These are phyloP conservation scores for Gaeumannomyces tritici DNA, from an alignment of 2,329 filamentous ascomycete species.

Conservation along the genomic window DNA sequence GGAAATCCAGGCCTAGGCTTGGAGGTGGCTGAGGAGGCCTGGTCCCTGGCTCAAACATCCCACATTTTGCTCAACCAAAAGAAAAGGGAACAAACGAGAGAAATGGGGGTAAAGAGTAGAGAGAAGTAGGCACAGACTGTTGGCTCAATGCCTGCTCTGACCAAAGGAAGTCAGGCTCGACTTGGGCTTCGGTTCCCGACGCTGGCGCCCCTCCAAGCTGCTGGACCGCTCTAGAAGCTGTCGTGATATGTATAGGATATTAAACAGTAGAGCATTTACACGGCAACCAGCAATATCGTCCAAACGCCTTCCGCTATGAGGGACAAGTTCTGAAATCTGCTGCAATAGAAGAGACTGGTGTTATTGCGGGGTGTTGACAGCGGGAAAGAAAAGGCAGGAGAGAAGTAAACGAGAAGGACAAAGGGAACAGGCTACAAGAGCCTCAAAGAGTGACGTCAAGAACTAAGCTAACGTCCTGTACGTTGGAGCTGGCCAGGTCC, in stretches of 20 bases:
- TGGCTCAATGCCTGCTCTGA: not conserved
- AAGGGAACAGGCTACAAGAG: constrained; percentile 14
- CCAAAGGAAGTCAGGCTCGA: not conserved
- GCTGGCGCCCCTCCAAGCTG: not conserved
- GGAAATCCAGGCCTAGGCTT: not conserved
- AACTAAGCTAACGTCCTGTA: constrained; percentile 93
- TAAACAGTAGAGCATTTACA: constrained; percentile 8
- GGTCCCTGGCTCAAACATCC: not conserved
- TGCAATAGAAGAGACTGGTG: constrained; percentile 6
- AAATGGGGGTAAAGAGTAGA: not conserved
- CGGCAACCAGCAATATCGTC: constrained; percentile 5
- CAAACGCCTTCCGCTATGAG: constrained; percentile 14
- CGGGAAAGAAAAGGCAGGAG: constrained; percentile 12
- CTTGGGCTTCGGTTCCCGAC: not conserved
- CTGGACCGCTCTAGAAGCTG: constrained; percentile 2
- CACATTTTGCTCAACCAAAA: constrained; percentile 1
- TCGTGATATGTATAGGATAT: constrained; percentile 5
- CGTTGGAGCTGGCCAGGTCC: constrained; percentile 80
- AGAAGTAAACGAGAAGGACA: constrained; percentile 16
- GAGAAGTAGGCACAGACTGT: not conserved
- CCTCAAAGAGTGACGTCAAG: constrained; percentile 75
- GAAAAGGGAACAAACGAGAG: not conserved
- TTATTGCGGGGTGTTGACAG: not conserved
- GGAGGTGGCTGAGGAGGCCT: not conserved
- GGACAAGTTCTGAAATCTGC: constrained; percentile 15